phyloP scores from a whole-genome alignment of 139 green algal species.

The Haematococcus sp. region DNA sequence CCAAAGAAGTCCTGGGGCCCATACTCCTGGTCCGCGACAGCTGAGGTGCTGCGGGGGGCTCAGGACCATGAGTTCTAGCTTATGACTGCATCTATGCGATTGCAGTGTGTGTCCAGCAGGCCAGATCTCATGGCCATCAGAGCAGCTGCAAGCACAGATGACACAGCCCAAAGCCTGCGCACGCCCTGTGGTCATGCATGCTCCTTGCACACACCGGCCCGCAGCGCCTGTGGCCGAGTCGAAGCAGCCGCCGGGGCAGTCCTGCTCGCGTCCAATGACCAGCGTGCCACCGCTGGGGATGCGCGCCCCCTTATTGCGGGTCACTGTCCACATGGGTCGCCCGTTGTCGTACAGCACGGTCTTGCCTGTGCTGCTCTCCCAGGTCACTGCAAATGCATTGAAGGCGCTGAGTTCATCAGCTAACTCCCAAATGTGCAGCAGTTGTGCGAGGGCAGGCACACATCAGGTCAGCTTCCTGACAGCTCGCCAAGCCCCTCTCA shows the following conservation, averaged over 20 bases:
- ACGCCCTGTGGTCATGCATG: too few relatives aligned
- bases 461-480: not conserved
- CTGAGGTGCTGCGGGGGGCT: not conserved
- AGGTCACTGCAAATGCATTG: slow-evolving; percentile 62
- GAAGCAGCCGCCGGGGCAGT: slow-evolving; percentile 86
- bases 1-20: slow-evolving; percentile 56
- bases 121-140: not conserved
- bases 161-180: too few relatives aligned
- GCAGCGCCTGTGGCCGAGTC: slow-evolving; percentile 64
- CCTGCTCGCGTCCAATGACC: slow-evolving; percentile 81
- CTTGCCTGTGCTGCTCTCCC: slow-evolving; percentile 57
- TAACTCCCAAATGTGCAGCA: too few relatives aligned
- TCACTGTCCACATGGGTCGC: slow-evolving; percentile 65
- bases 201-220: slow-evolving; percentile 28
- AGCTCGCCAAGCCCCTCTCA: not conserved
- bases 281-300: slow-evolving; percentile 84
- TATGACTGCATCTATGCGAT: not conserved
- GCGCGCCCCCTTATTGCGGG: slow-evolving; percentile 52
- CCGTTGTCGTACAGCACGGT: slow-evolving; percentile 80
- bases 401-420: too few relatives aligned
- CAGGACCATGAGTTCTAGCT: too few relatives aligned
- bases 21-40: slow-evolving; percentile 67
- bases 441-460: not conserved
- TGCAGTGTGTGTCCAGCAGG: not conserved
- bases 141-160: too few relatives aligned